These are phyloP conservation scores for Arabidopsis lyrata DNA, from an alignment of 441 rosid genomes.

Conservation along the genomic window DNA sequence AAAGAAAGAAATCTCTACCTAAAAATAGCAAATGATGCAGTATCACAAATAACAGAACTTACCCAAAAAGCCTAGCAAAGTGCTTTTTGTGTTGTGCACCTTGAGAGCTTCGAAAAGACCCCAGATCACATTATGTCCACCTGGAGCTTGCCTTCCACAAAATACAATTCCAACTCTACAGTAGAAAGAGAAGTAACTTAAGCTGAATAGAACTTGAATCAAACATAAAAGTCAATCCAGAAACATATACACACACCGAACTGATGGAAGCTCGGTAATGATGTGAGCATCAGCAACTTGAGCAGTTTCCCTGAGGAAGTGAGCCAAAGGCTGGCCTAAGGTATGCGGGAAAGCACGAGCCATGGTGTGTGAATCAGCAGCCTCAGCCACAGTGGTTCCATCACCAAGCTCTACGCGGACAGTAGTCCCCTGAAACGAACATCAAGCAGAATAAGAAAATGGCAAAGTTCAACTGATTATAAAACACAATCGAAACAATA, in stretches of 20 bases:
- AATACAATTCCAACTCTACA: slow-evolving; percentile 92
- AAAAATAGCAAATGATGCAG: neutral
- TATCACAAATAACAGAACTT: slow-evolving; percentile 31
- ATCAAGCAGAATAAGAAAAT: slow-evolving; percentile 2
- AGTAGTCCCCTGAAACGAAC: slow-evolving; percentile 74
- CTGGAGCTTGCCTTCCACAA: slow-evolving; percentile 98
- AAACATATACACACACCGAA: neutral
- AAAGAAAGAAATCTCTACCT: neutral
- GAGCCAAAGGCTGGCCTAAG: slow-evolving; percentile 94
- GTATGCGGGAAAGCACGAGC: slow-evolving; percentile 81
- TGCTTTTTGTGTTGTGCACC: slow-evolving; percentile 73
- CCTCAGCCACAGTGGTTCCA: slow-evolving; percentile 70
- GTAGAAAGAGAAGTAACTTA: slow-evolving; percentile 27
- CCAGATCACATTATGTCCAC: slow-evolving; percentile 98
- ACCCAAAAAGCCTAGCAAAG: slow-evolving; percentile 90
- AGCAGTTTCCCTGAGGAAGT: slow-evolving; percentile 85
- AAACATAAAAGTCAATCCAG: neutral
- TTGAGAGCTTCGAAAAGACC: slow-evolving; percentile 87
- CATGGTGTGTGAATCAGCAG: slow-evolving; percentile 75
- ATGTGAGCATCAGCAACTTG: slow-evolving; percentile 92
- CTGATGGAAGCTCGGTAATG: slow-evolving; percentile 85
- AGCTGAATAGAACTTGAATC: slow-evolving; percentile 6
- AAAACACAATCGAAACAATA: neutral
- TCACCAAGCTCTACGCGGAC: slow-evolving; percentile 98
- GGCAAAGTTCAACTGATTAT: neutral